phyloP scores from a whole-genome alignment of 1,139 yeast species.

The Yamadazyma trypodendri region DNA sequence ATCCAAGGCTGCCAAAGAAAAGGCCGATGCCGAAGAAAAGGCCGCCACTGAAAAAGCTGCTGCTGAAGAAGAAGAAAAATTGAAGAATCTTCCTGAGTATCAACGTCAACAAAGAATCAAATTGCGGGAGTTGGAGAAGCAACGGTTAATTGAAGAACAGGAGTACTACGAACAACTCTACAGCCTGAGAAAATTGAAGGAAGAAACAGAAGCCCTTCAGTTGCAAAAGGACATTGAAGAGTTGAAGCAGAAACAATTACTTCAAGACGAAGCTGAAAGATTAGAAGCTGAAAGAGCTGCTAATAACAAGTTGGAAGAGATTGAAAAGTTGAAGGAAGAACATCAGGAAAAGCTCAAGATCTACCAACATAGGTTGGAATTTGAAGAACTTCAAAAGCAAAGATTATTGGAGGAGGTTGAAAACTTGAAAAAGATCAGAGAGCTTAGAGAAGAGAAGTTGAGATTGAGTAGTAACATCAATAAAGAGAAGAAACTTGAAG shows the following conservation, averaged over 20 bases:
- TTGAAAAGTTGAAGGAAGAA: slow-evolving; percentile 34
- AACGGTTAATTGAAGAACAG: slow-evolving; percentile 25
- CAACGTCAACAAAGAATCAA: slow-evolving; percentile 27
- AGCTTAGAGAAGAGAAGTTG: slow-evolving; percentile 39
- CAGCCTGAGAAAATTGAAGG: slow-evolving; percentile 26
- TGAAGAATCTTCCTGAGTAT: slow-evolving; percentile 24
- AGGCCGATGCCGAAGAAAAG: slow-evolving; percentile 21
- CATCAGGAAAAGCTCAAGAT: slow-evolving; percentile 31
- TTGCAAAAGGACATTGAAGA: slow-evolving; percentile 34
- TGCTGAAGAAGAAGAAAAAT: slow-evolving; percentile 19
- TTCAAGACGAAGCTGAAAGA: slow-evolving; percentile 27
- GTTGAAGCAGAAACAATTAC: slow-evolving; percentile 24
- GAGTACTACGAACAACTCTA: slow-evolving; percentile 27
- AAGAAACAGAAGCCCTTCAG: slow-evolving; percentile 22
- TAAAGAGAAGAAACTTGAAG: slow-evolving; percentile 25
- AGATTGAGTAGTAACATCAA: slow-evolving; percentile 29
- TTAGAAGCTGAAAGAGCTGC: slow-evolving; percentile 34
- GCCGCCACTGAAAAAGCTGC: slow-evolving; percentile 17
- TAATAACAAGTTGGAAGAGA: slow-evolving; percentile 32
- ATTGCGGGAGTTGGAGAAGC: slow-evolving; percentile 29
- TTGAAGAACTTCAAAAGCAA: slow-evolving; percentile 36
- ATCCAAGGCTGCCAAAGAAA: slow-evolving; percentile 20
- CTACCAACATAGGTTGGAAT: slow-evolving; percentile 31
- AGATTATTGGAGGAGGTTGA: slow-evolving; percentile 40
- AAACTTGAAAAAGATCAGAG: slow-evolving; percentile 37